phyloP scores from a whole-genome alignment of 2,329 filamentous ascomycete genomes.

The Botrytis sinoallii region DNA sequence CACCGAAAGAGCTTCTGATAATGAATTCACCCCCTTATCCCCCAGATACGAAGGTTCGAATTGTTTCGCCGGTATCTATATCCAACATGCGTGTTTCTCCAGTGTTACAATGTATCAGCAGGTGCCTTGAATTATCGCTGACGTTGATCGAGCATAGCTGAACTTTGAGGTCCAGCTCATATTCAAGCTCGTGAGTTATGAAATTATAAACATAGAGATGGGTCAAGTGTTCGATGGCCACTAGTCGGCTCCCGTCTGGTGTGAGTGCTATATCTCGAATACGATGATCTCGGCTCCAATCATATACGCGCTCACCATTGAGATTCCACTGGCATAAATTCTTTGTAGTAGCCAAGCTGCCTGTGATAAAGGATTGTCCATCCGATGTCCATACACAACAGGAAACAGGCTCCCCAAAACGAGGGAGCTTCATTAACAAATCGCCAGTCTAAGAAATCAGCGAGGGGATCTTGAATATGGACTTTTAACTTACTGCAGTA shows the following conservation, averaged over 20 bases:
- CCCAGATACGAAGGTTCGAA: conserved; percentile 68
- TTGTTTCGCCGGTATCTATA: conserved; percentile 65
- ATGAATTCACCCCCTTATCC: conserved; percentile 73
- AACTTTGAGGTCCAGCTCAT: conserved; percentile 65
- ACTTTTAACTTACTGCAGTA: conserved; percentile 51
- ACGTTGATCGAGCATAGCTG: conserved; percentile 77
- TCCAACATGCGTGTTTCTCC: conserved; percentile 77
- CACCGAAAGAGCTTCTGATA: conserved; percentile 81
- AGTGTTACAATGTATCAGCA: conserved; percentile 79
- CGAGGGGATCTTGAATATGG: neutral
- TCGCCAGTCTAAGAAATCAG: conserved; percentile 54
- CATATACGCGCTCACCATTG: conserved; percentile 57
- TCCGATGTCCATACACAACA: conserved; percentile 87
- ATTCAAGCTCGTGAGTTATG: conserved; percentile 68
- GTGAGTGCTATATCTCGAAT: conserved; percentile 85
- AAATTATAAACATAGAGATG: conserved; percentile 82
- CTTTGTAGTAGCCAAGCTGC: conserved; percentile 65
- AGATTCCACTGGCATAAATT: conserved; percentile 71
- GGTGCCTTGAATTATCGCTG: conserved; percentile 72
- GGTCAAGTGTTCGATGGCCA: conserved; percentile 69
- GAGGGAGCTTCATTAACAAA: conserved; percentile 60
- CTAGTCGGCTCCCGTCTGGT: conserved; percentile 72
- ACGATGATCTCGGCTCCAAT: conserved; percentile 68
- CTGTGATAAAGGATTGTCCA: conserved; percentile 73
- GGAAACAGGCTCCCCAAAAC: conserved; percentile 81